A percentile compares a stretch with the other conserved stretches of the same genome.
Evolutionary conservation across 331 rosid genomes (phyloP).

Genomic region (Rosa hybrid): DNA sequence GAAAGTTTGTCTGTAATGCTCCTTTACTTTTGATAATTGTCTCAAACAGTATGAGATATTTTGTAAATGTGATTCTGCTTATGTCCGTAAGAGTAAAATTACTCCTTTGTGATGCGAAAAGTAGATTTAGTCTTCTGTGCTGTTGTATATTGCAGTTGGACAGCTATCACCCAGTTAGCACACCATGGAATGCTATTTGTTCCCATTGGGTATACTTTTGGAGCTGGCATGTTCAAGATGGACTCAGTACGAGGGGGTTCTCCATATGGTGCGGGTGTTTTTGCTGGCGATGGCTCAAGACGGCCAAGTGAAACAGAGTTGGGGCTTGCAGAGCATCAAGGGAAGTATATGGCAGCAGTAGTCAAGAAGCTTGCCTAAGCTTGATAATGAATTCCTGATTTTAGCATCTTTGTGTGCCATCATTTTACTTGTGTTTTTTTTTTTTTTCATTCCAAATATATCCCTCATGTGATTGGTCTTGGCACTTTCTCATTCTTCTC

Average conservation of each 20-base stretch:
- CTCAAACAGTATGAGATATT: background rate
- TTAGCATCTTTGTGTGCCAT: conserved; percentile 1
- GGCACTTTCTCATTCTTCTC: conserved; percentile 28
- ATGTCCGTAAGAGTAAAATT: background rate
- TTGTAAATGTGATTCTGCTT: background rate
- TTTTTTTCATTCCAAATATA: conserved; percentile 1
- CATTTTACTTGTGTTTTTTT: conserved; percentile 12
- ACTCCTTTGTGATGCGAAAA: background rate
- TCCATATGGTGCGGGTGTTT: conserved; percentile 91
- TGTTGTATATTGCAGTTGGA: conserved; percentile 69
- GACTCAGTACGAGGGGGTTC: conserved; percentile 85
- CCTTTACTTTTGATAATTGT: background rate
- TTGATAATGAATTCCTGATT: conserved; percentile 24
- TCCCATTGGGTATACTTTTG: conserved; percentile 94
- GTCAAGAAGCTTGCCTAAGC: conserved; percentile 67
- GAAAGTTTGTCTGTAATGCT: background rate
- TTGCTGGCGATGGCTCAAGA: conserved; percentile 93
- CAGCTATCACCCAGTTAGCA: conserved; percentile 88
- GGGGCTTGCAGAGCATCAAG: conserved; percentile 93
- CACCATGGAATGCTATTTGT: conserved; percentile 98
- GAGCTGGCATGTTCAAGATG: conserved; percentile 90
- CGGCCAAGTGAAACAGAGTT: conserved; percentile 78
- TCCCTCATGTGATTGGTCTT: conserved; percentile 29
- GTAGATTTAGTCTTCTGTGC: background rate
- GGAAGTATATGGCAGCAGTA: conserved; percentile 83